Conservation (phyloP, 2,329 filamentous ascomycete species). For the Claviceps sp. region DNA sequence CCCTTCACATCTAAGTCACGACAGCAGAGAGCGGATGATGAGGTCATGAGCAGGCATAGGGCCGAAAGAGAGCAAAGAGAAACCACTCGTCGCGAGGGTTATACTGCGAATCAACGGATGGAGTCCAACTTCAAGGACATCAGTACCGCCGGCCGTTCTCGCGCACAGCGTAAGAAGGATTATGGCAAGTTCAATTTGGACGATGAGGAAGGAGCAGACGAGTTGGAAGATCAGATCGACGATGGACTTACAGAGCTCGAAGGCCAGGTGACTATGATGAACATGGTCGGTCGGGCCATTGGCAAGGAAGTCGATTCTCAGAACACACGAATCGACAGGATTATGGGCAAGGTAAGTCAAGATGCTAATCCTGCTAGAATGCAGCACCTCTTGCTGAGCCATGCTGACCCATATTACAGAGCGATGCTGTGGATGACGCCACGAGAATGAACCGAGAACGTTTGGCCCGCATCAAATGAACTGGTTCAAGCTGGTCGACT, state of each 20-base stretch:
- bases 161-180: slow-evolving; percentile 25
- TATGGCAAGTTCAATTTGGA: slow-evolving; percentile 63
- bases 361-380: too few relatives aligned
- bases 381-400: not conserved
- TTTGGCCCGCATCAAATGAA: slow-evolving; percentile 45
- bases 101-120: slow-evolving; percentile 38
- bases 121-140: slow-evolving; percentile 35
- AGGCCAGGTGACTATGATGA: slow-evolving; percentile 55
- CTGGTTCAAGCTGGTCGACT: not conserved
- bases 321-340: slow-evolving; percentile 61
- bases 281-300: slow-evolving; percentile 60
- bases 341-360: slow-evolving; percentile 57
- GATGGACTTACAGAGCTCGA: slow-evolving; percentile 50
- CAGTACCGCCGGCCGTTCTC: slow-evolving; percentile 13
- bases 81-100: slow-evolving; percentile 40
- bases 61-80: slow-evolving; percentile 53
- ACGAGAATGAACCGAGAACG: slow-evolving; percentile 66
- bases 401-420: slow-evolving; percentile 37
- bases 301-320: slow-evolving; percentile 63
- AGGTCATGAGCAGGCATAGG: slow-evolving; percentile 55
- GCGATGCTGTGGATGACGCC: slow-evolving; percentile 69
- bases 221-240: slow-evolving; percentile 43
- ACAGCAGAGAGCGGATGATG: slow-evolving; percentile 49
- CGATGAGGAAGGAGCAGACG: slow-evolving; percentile 38
- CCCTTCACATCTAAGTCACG: slow-evolving; percentile 62